phyloP scores from a whole-genome alignment of 768 basidiomycete genomes.

The Dioszegia hungarica region DNA sequence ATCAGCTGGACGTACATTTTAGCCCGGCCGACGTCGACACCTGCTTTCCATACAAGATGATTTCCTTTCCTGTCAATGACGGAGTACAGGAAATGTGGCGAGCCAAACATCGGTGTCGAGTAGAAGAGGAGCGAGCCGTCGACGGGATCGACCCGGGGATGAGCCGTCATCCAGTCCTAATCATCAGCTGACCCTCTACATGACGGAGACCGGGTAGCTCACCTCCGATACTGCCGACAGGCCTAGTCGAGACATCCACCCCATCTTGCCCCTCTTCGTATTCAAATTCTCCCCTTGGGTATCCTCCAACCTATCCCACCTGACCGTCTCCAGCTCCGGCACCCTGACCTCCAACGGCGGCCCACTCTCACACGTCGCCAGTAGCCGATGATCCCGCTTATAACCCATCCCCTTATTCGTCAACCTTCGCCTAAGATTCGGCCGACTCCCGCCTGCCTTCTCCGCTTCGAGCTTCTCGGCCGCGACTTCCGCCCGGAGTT shows the following conservation, averaged over 20 bases:
- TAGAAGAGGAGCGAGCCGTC: conserved; percentile 45
- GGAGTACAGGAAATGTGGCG: conserved; percentile 39
- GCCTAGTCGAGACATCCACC: conserved; percentile 31
- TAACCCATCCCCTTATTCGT: conserved; percentile 7
- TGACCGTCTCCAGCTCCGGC: conserved; percentile 50
- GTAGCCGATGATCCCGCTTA: conserved; percentile 39
- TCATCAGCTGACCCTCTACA: conserved; percentile 50
- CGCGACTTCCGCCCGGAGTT: background rate
- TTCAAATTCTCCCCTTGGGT: conserved; percentile 22
- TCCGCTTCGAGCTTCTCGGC: conserved; percentile 13
- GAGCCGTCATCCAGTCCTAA: conserved; percentile 74
- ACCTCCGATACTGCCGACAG: conserved; percentile 43
- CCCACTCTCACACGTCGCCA: conserved; percentile 51
- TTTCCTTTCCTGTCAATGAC: conserved; percentile 42
- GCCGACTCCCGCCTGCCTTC: background rate
- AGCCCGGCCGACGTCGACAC: conserved; percentile 39
- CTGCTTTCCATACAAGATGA: conserved; percentile 44
- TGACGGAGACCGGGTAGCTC: background rate
- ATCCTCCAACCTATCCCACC: conserved; percentile 43
- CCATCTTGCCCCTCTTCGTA: conserved; percentile 20
- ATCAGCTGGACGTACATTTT: too few relatives aligned
- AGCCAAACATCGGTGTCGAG: conserved; percentile 45
- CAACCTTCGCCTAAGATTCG: background rate
- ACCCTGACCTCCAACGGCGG: conserved; percentile 48
- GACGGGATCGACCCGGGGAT: conserved; percentile 66